Evolutionary conservation across 805 yeast genomes (phyloP), one percentile per base, ranked within the genome.

Genomic region (Komagataella populi): DNA sequence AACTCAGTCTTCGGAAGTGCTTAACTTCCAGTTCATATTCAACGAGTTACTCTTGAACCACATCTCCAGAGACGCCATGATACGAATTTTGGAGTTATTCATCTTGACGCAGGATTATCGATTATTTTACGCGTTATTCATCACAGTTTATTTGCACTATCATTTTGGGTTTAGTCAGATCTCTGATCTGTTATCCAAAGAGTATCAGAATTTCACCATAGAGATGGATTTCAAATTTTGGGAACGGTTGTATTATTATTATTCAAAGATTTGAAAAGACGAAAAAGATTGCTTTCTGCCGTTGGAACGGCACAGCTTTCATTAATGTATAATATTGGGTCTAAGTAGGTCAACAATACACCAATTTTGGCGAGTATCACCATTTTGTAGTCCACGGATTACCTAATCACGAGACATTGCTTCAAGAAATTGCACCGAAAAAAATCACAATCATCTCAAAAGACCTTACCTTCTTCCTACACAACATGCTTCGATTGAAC

Each of bases 131-230:
- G 64, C 79, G 0, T 59, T 74, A 17, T 55, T 70, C 4, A 51
- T 73, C 43, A 70, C 71, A 22, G 62, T 77, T 3, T 56, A 76
- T 24, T 61, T 72, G 46, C 73, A 77, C 54, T 71, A 74, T 58
- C 81, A 77, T 60, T 76, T 71, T 60, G 82, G 82, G 1, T 77
- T 30, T 30, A 30, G 39, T n/a, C 39, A 8, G n/a, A 30, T 30
- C n/a, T 30, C 39, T 30, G 39, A 30, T 30, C 4, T 30, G 39
- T 14, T 30, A 30, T 30, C 39, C 2, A 30, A 30, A 30, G 39
- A 30, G 39, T 8, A 30, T 8, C 39, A 30, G 14, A 30, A 30
- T 30, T 30, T 30, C 39, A 30, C n/a, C 14, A 8, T 30, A 10
- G 39, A 30, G 14, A 14, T 30, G 39, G n/a, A 30, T 14, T 30